Evolutionary conservation across 257 asterid genomes (phyloP).

Genomic region (Penstemon davidsonii): DNA sequence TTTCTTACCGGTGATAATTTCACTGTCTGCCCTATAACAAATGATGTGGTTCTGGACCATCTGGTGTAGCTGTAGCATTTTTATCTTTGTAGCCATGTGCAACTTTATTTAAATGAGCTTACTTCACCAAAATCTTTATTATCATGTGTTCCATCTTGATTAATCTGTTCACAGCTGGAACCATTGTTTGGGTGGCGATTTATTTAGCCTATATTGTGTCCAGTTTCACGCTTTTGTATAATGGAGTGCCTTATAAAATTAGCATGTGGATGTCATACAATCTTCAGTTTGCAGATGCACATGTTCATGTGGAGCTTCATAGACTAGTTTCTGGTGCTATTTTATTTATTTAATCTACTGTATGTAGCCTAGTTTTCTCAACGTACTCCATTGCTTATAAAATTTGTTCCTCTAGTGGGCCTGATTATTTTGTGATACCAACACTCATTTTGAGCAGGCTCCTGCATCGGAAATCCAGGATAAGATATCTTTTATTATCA

Average conservation of each 20-base stretch:
- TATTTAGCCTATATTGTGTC: not conserved
- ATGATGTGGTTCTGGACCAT: not conserved
- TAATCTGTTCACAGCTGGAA: not conserved
- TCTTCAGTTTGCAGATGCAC: not conserved
- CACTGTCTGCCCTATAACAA: not conserved
- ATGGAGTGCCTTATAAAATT: not conserved
- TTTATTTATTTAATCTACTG: not conserved
- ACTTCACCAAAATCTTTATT: not conserved
- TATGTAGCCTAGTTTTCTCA: slow-evolving; percentile 6
- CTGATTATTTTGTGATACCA: slow-evolving; percentile 24
- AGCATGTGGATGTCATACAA: not conserved
- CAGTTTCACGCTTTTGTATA: not conserved
- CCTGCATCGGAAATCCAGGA: slow-evolving; percentile 95
- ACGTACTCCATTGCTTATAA: not conserved
- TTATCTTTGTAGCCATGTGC: not conserved
- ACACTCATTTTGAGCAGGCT: slow-evolving; percentile 52
- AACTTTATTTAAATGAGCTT: not conserved
- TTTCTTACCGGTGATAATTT: too few relatives aligned
- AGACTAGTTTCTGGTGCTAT: not conserved
- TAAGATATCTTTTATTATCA: slow-evolving; percentile 80
- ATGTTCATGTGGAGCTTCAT: not conserved
- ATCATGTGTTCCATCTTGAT: not conserved
- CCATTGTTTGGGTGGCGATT: not conserved
- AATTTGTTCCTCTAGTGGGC: not conserved
- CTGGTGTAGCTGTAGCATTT: not conserved